phyloP scores from a whole-genome alignment of 106 monocot genomes.

The Alisma plantagoaquatica region DNA sequence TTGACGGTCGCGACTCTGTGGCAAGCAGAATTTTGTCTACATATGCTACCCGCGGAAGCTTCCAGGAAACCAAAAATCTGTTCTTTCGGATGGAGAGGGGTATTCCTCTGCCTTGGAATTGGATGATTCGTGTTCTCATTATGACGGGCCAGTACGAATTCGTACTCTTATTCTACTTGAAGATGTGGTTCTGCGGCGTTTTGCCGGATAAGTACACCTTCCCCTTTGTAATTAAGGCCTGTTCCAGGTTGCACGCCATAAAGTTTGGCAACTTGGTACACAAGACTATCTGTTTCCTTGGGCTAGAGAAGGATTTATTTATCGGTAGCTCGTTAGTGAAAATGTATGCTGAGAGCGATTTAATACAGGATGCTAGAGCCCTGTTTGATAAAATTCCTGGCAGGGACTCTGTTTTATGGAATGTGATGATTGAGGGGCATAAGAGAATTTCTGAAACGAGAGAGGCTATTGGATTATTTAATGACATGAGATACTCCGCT shows the following conservation, averaged over 20 bases:
- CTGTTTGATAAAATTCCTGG: conserved; percentile 69
- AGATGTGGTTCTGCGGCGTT: conserved; percentile 50
- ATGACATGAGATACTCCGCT: conserved; percentile 34
- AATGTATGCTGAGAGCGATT: conserved; percentile 42
- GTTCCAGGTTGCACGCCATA: conserved; percentile 33
- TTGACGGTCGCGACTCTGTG: conserved; percentile 4
- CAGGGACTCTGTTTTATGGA: conserved; percentile 76
- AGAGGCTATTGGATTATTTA: conserved; percentile 47
- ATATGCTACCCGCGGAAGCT: conserved; percentile 61
- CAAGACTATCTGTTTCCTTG: conserved; percentile 30
- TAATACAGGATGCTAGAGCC: conserved; percentile 37
- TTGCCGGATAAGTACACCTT: conserved; percentile 68
- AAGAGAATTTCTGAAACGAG: conserved; percentile 22
- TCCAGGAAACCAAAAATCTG: conserved; percentile 40
- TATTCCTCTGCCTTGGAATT: conserved; percentile 57
- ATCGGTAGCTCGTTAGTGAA: conserved; percentile 79
- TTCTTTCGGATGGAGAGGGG: conserved; percentile 41
- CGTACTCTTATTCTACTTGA: conserved; percentile 68
- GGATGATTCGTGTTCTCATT: conserved; percentile 67
- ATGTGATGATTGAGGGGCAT: conserved; percentile 88
- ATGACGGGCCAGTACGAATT: conserved; percentile 33
- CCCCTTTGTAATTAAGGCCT: conserved; percentile 67
- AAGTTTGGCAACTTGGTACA: conserved; percentile 49
- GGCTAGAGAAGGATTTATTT: conserved; percentile 50
- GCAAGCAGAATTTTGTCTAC: conserved; percentile 37